Evolutionary conservation across 2,329 filamentous ascomycete species (phyloP).

Genomic region (Neofusicoccum umdonicola): DNA sequence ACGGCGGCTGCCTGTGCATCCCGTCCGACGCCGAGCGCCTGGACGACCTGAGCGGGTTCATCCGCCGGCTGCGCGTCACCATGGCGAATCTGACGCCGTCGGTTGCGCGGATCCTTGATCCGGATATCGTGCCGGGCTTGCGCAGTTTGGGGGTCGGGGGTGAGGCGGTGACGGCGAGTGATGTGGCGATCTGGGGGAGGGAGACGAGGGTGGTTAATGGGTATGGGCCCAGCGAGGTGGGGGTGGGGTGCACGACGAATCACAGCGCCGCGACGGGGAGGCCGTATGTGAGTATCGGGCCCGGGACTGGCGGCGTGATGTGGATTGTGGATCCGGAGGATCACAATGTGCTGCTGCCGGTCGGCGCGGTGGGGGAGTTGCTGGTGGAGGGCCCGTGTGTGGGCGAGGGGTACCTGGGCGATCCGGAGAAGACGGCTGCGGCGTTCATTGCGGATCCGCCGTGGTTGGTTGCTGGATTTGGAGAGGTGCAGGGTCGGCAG

Average conservation of each 20-base stretch:
- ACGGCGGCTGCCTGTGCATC: constrained; percentile 76
- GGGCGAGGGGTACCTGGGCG: constrained; percentile 77
- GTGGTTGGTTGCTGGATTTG: constrained; percentile 36
- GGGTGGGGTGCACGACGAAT: constrained; percentile 44
- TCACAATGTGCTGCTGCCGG: constrained; percentile 60
- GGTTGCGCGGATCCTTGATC: constrained; percentile 48
- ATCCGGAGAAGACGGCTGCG: constrained; percentile 68
- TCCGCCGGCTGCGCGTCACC: constrained; percentile 53
- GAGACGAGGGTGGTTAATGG: constrained; percentile 80
- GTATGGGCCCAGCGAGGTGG: constrained; percentile 85
- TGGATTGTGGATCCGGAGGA: constrained; percentile 34
- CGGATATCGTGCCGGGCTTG: constrained; percentile 40
- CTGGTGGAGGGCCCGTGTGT: constrained; percentile 78
- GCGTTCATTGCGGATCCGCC: constrained; percentile 65
- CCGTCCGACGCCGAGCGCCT: constrained; percentile 73
- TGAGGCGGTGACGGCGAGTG: constrained; percentile 39
- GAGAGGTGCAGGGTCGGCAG: constrained; percentile 44
- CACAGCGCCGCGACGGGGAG: constrained; percentile 15
- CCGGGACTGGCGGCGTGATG: constrained; percentile 15
- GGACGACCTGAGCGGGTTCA: constrained; percentile 46
- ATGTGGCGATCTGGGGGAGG: constrained; percentile 49
- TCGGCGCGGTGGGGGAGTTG: constrained; percentile 73
- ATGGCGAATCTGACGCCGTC: constrained; percentile 58
- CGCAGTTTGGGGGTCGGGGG: constrained; percentile 41
- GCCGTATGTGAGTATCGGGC: constrained; percentile 18